phyloP scores from a whole-genome alignment of 2,329 filamentous ascomycete genomes.

The Fusarium ramigenum region DNA sequence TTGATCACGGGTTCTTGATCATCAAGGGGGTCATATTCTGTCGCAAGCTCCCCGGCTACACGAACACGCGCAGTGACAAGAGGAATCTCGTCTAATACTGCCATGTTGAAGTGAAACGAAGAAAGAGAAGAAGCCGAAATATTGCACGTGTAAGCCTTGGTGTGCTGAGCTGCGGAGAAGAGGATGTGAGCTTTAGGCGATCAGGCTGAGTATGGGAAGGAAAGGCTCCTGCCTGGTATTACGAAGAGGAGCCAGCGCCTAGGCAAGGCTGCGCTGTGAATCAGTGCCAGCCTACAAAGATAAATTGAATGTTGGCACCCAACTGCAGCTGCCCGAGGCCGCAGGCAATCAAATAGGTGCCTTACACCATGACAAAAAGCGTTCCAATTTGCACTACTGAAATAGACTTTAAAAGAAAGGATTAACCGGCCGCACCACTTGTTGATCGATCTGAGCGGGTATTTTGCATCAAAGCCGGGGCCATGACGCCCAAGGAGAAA shows the following conservation, averaged over 20 bases:
- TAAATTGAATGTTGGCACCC: not conserved
- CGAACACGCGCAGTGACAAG: constrained; percentile 26
- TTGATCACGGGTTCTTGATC: not conserved
- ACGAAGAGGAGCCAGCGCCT: not conserved
- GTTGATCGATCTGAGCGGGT: not conserved
- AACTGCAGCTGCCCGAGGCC: not conserved
- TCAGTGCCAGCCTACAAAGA: not conserved
- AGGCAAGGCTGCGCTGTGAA: not conserved
- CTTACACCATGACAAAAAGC: not conserved
- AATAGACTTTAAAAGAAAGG: not conserved
- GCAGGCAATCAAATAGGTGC: not conserved
- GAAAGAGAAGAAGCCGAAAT: not conserved
- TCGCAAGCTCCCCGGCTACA: constrained; percentile 30
- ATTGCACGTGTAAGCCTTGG: fast-evolving
- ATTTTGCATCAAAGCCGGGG: too few relatives aligned
- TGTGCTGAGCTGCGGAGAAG: not conserved
- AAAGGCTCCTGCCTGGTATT: not conserved
- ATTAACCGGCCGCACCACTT: not conserved
- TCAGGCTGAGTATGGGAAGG: not conserved
- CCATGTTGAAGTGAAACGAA: constrained; percentile 23
- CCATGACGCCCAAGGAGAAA: not conserved
- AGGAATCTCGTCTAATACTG: constrained; percentile 27
- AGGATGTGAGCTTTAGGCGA: too few relatives aligned
- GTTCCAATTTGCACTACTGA: not conserved
- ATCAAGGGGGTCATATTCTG: constrained; percentile 29